Evolutionary conservation across 306 rosid species (phyloP), one percentile per base, ranked within the genome.

Genomic region (Fragaria ananassa): DNA sequence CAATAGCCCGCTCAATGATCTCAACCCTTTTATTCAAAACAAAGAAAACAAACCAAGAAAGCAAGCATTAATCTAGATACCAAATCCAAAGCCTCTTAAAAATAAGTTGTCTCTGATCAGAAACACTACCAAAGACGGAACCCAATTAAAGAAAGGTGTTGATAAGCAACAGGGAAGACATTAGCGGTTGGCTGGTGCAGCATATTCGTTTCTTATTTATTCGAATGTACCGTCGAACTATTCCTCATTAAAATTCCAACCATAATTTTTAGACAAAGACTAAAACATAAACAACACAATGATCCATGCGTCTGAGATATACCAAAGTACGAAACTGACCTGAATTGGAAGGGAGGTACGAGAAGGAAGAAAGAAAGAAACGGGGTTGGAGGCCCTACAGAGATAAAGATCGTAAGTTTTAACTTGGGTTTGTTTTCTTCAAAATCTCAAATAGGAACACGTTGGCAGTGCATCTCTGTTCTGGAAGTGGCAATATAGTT

Each of bases 181-280:
- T 71, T 23, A 76, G 81, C 31, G 49, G 78, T 50, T 71, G 65
- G 78, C 31, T 70, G 77, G 71, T 53, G 70, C 50, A 64, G 91
- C 79, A 87, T 87, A 86, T 87, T 89, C 93, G 78, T 65, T 71
- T 44, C 68, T 60, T 19, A 54, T 27, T 47, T 63, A 77, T 80
- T 78, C 83, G 81, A 71, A 84, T 81, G 85, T 84, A 78, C 91
- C 58, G 6, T 10, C 10, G 34, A 72, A 29, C 35, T 71, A 23
- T 47, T 68, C 70, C 56, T 74, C 81, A 29, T 57, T 42, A 47
- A 23, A 72, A 11, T 50, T 58, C 74, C 61, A 56, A 80, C 60
- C 73, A 46, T 62, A 47, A 6, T 29, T 19, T 73, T 2, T 37
- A 7, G 14, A 10, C 3, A 63, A 14, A 54, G 10, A 13, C n/a